A percentile compares a stretch with the other conserved stretches of the same genome.
phyloP scores from a whole-genome alignment of 305 asterid genomes.

The Stenogyne calaminthoides region DNA sequence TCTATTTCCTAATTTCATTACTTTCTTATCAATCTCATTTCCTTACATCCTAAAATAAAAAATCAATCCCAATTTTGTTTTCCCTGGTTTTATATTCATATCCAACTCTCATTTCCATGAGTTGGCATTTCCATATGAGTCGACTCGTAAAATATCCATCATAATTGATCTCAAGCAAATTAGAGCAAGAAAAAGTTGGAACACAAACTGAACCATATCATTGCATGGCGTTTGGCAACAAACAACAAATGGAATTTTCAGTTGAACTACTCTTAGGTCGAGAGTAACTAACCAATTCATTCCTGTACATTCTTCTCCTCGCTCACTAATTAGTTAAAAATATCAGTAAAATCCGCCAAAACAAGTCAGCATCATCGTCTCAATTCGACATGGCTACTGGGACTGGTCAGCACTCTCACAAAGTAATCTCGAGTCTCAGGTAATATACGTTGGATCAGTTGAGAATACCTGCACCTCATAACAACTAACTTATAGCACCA shows the following conservation, averaged over 20 bases:
- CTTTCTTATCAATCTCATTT: too few relatives aligned
- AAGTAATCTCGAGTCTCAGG: constrained; percentile 86
- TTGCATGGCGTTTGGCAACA: constrained; percentile 24
- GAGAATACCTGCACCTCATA: constrained; percentile 59
- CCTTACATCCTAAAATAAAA: too few relatives aligned
- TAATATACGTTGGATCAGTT: constrained; percentile 70
- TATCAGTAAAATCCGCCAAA: constrained; percentile 50
- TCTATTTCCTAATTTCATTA: too few relatives aligned
- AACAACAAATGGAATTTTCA: constrained; percentile 45
- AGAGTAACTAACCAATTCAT: constrained; percentile 39
- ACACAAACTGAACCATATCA: constrained; percentile 25
- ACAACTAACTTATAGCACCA: background rate
- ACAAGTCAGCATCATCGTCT: constrained; percentile 40
- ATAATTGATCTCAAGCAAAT: background rate
- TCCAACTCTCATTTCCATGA: too few relatives aligned
- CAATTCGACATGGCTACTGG: constrained; percentile 51
- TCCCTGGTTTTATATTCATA: too few relatives aligned
- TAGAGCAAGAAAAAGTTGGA: background rate
- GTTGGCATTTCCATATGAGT: too few relatives aligned
- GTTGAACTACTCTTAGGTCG: constrained; percentile 23
- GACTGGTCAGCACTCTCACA: constrained; percentile 65
- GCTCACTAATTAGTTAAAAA: constrained; percentile 46
- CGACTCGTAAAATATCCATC: too few relatives aligned
- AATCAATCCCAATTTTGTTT: too few relatives aligned
- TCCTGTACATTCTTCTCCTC: constrained; percentile 35